Evolutionary conservation across 306 rosid species (phyloP).

Genomic region (Trifolium pratense): DNA sequence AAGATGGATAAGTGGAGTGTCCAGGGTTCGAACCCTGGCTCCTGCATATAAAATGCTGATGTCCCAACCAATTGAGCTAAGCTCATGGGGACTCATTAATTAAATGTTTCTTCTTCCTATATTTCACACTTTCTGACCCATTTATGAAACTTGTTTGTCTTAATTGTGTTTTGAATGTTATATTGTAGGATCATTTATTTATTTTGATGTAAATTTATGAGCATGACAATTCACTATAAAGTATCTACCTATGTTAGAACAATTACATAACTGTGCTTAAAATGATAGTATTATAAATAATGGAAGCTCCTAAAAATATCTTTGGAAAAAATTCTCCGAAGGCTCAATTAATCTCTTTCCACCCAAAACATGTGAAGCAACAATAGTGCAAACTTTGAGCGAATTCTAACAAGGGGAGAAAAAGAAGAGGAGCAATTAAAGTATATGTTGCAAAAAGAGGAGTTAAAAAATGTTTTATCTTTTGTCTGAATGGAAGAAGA

Average conservation of each 20-base stretch:
- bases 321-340: background rate
- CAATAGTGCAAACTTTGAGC: background rate
- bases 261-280: conserved; percentile 24
- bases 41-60: too few species aligned
- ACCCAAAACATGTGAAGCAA: conserved; percentile 12
- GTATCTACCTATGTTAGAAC: conserved; percentile 7
- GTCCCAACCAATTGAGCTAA: too few species aligned
- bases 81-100: too few species aligned
- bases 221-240: background rate
- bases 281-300: conserved; percentile 6
- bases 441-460: conserved; percentile 31
- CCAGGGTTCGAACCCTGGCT: too few species aligned
- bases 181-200: too few species aligned
- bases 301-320: conserved; percentile 32
- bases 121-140: too few species aligned
- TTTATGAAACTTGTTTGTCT: too few species aligned
- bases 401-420: conserved; percentile 2
- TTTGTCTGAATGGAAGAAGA: conserved; percentile 3
- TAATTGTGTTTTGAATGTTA: too few species aligned
- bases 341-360: conserved; percentile 13
- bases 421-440: background rate
- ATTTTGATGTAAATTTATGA: too few species aligned
- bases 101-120: too few species aligned
- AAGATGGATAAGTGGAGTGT: too few species aligned
- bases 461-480: background rate